Evolutionary conservation across 305 asterid species (phyloP).

Genomic region (Fraxinus xanthoxyloides): DNA sequence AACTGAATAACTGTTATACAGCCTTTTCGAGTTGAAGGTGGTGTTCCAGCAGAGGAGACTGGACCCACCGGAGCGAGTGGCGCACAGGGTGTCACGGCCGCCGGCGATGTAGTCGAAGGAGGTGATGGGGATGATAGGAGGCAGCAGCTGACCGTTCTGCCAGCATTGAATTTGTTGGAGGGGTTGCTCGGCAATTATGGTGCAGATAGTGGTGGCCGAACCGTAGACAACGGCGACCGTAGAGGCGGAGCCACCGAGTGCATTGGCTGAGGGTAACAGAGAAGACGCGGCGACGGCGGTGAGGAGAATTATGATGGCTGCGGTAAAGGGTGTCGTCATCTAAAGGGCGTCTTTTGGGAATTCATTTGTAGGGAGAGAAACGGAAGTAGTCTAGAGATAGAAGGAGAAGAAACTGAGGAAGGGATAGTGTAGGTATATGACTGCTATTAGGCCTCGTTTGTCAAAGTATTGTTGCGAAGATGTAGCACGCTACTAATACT

Average conservation of each 20-base stretch:
- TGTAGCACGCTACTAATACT: neutral
- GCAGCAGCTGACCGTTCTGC: constrained; percentile 40
- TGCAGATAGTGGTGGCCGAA: constrained; percentile 58
- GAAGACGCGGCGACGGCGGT: constrained; percentile 21
- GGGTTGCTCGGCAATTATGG: constrained; percentile 54
- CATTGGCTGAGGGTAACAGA: constrained; percentile 30
- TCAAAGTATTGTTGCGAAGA: neutral
- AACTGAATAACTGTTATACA: constrained; percentile 40
- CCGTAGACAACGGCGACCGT: constrained; percentile 78
- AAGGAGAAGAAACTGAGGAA: neutral
- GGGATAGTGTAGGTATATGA: neutral
- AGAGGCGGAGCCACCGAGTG: constrained; percentile 69
- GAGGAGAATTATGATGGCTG: constrained; percentile 22
- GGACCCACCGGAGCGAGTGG: constrained; percentile 65
- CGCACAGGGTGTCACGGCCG: constrained; percentile 67
- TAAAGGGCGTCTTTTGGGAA: constrained; percentile 23
- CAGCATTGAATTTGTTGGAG: constrained; percentile 72
- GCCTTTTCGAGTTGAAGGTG: constrained; percentile 53
- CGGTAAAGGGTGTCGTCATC: constrained; percentile 49
- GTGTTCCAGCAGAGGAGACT: constrained; percentile 71
- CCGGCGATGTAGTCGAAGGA: constrained; percentile 84
- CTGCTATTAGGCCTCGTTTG: neutral
- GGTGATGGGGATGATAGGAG: constrained; percentile 33
- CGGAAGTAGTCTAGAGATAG: constrained; percentile 22
- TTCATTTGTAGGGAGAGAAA: constrained; percentile 40